phyloP scores from a whole-genome alignment of 768 basidiomycete species.

The Kwoniella botswanensis region DNA sequence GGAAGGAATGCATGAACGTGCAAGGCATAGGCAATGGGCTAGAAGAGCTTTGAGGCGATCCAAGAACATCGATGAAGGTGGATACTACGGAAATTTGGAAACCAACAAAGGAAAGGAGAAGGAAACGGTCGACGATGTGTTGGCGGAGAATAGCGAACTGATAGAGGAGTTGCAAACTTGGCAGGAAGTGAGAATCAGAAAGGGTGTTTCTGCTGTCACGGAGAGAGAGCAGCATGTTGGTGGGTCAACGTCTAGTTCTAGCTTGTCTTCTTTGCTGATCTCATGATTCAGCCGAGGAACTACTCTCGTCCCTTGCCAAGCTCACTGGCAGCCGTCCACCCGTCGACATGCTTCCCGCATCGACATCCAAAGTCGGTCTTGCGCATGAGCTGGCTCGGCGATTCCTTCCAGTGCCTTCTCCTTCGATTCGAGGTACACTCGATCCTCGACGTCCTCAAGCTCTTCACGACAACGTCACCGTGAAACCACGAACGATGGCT shows the following conservation, averaged over 20 bases:
- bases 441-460: slow-evolving; percentile 54
- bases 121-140: slow-evolving; percentile 26
- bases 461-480: slow-evolving; percentile 46
- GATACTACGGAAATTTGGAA: slow-evolving; percentile 5
- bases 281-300: slow-evolving; percentile 25
- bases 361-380: slow-evolving; percentile 29
- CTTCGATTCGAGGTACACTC: slow-evolving; percentile 48
- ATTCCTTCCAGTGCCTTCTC: slow-evolving; percentile 38
- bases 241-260: slow-evolving; percentile 30
- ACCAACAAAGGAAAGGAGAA: slow-evolving; percentile 25
- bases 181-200: slow-evolving; percentile 47
- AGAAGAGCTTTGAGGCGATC: slow-evolving; percentile 9
- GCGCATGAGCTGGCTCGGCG: slow-evolving; percentile 42
- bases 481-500: slow-evolving; percentile 21
- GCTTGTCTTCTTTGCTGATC: neutral
- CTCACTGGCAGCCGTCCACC: slow-evolving; percentile 37
- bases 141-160: slow-evolving; percentile 42
- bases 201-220: slow-evolving; percentile 24
- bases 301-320: slow-evolving; percentile 36
- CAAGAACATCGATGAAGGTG: slow-evolving; percentile 8
- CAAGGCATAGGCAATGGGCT: slow-evolving; percentile 35
- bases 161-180: slow-evolving; percentile 47
- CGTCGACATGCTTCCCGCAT: slow-evolving; percentile 23
- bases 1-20: slow-evolving; percentile 45
- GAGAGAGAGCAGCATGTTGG: slow-evolving; percentile 47